Evolutionary conservation across 108 stramenopile species (phyloP).

Genomic region (Conticribra weissflogii): DNA sequence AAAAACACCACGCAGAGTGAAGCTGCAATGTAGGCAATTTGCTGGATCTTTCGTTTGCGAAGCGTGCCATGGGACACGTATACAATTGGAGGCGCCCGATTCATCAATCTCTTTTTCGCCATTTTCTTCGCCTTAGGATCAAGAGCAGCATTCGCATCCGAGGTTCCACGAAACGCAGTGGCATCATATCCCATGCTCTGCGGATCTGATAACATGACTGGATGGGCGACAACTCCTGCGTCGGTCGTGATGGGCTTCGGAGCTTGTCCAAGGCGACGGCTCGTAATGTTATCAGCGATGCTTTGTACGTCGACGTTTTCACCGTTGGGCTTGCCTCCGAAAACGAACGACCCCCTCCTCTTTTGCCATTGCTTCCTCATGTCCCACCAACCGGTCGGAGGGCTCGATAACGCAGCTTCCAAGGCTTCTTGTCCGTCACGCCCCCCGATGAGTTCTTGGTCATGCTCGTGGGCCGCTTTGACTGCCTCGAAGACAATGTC

Average conservation of each 20-base stretch:
- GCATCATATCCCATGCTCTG: slow-evolving; percentile 31
- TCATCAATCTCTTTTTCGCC: neutral
- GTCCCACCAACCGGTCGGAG: slow-evolving; percentile 37
- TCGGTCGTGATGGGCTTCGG: neutral
- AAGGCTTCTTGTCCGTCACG: slow-evolving; percentile 33
- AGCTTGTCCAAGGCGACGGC: slow-evolving; percentile 3
- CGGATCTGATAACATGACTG: slow-evolving; percentile 43
- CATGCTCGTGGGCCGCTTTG: neutral
- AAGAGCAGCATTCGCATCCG: neutral
- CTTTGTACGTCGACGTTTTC: neutral
- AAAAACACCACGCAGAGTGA: slow-evolving; percentile 15
- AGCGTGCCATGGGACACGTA: slow-evolving; percentile 26
- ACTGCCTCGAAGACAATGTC: neutral
- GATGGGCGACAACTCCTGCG: slow-evolving; percentile 22
- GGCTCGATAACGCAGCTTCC: slow-evolving; percentile 29
- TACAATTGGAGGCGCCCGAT: slow-evolving; percentile 9
- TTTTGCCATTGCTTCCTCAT: slow-evolving; percentile 48
- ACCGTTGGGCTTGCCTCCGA: neutral
- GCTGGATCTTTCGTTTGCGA: slow-evolving; percentile 18
- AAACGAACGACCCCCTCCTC: neutral
- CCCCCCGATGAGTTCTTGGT: neutral
- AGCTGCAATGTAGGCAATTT: slow-evolving; percentile 22
- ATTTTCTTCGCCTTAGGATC: slow-evolving; percentile 11
- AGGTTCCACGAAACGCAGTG: slow-evolving; percentile 8
- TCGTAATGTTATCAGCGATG: neutral